phyloP scores from a whole-genome alignment of 768 basidiomycete species.

The Saitozyma sp. region DNA sequence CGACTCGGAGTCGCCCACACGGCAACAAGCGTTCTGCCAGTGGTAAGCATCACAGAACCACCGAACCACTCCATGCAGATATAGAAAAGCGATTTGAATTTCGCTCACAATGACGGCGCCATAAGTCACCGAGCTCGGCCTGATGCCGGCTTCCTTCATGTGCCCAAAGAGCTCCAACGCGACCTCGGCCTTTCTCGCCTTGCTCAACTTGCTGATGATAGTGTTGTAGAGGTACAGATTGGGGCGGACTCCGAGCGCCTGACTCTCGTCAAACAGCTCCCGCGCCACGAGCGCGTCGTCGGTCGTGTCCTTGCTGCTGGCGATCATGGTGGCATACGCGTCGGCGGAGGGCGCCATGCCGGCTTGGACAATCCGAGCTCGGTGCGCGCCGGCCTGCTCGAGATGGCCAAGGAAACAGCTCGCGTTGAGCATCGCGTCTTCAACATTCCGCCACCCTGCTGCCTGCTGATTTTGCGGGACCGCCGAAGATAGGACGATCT shows the following conservation, averaged over 20 bases:
- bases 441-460: slow-evolving; percentile 70
- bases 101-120: slow-evolving; percentile 74
- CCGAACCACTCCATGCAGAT: background rate
- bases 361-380: slow-evolving; percentile 71
- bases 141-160: slow-evolving; percentile 69
- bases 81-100: background rate
- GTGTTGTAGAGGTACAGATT: slow-evolving; percentile 94
- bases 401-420: slow-evolving; percentile 77
- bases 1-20: slow-evolving; percentile 80
- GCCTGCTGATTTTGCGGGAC: slow-evolving; percentile 54
- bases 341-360: slow-evolving; percentile 80
- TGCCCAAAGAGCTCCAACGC: slow-evolving; percentile 82
- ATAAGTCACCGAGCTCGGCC: slow-evolving; percentile 84
- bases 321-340: slow-evolving; percentile 87
- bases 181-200: slow-evolving; percentile 87
- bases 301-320: slow-evolving; percentile 85
- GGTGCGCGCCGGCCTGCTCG: slow-evolving; percentile 77
- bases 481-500: slow-evolving; percentile 59
- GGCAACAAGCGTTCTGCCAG: slow-evolving; percentile 68
- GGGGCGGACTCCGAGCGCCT: slow-evolving; percentile 66
- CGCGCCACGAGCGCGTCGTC: slow-evolving; percentile 89
- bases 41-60: background rate
- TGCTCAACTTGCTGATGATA: slow-evolving; percentile 91
- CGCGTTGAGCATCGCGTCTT: slow-evolving; percentile 86
- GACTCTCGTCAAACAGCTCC: slow-evolving; percentile 77